Evolutionary conservation across 257 asterid genomes (phyloP).

Genomic region (Verbascum thapsus): DNA sequence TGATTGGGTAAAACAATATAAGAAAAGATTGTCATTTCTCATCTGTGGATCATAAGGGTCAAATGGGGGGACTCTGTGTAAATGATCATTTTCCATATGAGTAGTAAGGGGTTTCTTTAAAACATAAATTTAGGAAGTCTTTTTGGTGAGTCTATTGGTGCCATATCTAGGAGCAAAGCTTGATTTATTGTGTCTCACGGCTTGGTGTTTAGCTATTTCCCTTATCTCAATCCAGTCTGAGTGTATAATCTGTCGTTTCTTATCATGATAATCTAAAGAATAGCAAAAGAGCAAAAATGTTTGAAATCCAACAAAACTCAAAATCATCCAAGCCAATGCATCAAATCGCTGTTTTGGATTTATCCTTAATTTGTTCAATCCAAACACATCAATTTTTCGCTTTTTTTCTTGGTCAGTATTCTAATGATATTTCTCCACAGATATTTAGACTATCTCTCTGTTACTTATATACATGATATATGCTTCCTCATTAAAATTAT

Average conservation of each 20-base stretch:
- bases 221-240: slow-evolving; percentile 16
- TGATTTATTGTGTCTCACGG: slow-evolving; percentile 8
- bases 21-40: neutral
- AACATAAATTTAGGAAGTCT: neutral
- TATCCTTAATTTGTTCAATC: neutral
- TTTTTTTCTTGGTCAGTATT: neutral
- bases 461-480: too few species aligned
- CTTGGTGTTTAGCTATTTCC: slow-evolving; percentile 8
- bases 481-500: too few species aligned
- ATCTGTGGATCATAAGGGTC: slow-evolving; percentile 7
- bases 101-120: neutral
- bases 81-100: neutral
- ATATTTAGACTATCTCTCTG: too few species aligned
- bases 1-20: slow-evolving; percentile 9
- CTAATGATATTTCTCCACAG: too few species aligned
- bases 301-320: too few species aligned
- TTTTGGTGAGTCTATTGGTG: neutral
- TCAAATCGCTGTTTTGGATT: neutral
- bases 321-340: too few species aligned
- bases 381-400: neutral
- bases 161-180: slow-evolving; percentile 1
- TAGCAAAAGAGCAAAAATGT: too few species aligned
- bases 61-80: neutral
- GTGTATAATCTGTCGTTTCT: too few species aligned
- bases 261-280: too few species aligned